Evolutionary conservation across 495 filamentous ascomycete genomes (phyloP), one percentile per base, ranked within the genome.

Genomic region (Hypoxylon crocopeplum): DNA sequence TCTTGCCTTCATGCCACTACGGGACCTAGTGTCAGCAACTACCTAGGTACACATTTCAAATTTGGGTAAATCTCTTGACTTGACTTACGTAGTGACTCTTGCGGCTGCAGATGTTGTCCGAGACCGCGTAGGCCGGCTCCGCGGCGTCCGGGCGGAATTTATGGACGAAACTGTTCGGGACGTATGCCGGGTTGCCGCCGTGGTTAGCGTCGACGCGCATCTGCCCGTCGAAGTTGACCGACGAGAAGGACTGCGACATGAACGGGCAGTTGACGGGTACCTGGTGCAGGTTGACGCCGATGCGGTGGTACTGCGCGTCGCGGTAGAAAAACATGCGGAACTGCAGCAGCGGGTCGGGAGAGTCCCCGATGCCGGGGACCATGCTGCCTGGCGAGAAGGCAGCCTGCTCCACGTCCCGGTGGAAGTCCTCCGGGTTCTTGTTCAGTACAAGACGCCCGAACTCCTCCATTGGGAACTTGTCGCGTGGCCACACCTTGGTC

Each of bases 321-420:
- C 87, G 84, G 73, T 93, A 94, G 29, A 86, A 89, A 77, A 94
- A 93, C 49, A 92, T 83, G 65, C 89, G 87, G 62, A 80, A 82
- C 68, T 93, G 88, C 3, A 94, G 82, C 51, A 93, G 82, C 0
- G 89, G 88, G 66, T 93, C 90, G 51, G 87, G 85, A 2, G 89
- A 91, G 10, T 81, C 79, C 65, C 82, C 83, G 51, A 86, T 79
- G 22, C 84, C 84, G 0, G 84, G 84, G 0, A 81, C 76, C 78
- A 94, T 75, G 67, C 90, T 86, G 1, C 86, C 84, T 20, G 91
- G 91, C 16, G 87, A 90, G 81, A 94, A 96, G n/a, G 91, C 88
- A 12, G 86, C 85, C 69, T 96, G 92, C 77, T 96, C 92, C 45
- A 96, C 87, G 58, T 88, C 84, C 49, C 79, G 79, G 50, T 86